Evolutionary conservation across 768 basidiomycete genomes (phyloP).

Genomic region (Russula emetica): DNA sequence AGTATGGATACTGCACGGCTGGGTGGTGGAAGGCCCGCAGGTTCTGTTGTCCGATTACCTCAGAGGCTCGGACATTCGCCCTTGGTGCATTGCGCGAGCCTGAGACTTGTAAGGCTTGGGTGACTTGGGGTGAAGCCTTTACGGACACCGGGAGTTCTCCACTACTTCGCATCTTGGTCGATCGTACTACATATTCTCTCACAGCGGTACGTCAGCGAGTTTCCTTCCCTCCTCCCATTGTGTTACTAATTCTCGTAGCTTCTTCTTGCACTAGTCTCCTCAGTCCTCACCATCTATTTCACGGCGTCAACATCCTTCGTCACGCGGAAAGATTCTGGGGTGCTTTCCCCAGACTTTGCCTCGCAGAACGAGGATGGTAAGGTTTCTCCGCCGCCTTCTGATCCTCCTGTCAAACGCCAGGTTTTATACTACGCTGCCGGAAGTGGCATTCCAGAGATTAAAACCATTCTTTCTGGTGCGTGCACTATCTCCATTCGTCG

Average conservation of each 20-base stretch:
- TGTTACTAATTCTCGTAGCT: constrained; percentile 44
- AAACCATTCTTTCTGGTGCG: constrained; percentile 83
- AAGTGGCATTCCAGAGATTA: constrained; percentile 95
- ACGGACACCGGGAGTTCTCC: constrained; percentile 32
- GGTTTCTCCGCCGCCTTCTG: constrained; percentile 28
- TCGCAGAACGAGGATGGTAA: constrained; percentile 27
- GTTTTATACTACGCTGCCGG: constrained; percentile 93
- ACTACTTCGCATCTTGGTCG: constrained; percentile 45
- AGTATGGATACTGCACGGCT: constrained; percentile 79
- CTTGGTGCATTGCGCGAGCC: constrained; percentile 25
- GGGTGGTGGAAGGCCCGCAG: constrained; percentile 70
- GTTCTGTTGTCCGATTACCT: constrained; percentile 67
- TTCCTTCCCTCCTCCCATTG: not conserved
- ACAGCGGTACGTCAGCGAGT: constrained; percentile 64
- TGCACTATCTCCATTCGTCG: not conserved
- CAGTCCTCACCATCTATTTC: constrained; percentile 77
- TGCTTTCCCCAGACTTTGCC: constrained; percentile 47
- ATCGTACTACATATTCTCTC: constrained; percentile 64
- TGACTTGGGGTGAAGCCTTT: constrained; percentile 65
- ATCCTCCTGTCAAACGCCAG: constrained; percentile 46
- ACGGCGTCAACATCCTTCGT: constrained; percentile 86
- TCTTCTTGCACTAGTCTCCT: constrained; percentile 64
- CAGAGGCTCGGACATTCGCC: constrained; percentile 24
- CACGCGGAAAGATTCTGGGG: constrained; percentile 87
- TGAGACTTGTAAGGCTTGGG: constrained; percentile 63